Evolutionary conservation across 768 basidiomycete genomes (phyloP), one percentile per base, ranked within the genome.

Genomic region (Termitomyces sp.): DNA sequence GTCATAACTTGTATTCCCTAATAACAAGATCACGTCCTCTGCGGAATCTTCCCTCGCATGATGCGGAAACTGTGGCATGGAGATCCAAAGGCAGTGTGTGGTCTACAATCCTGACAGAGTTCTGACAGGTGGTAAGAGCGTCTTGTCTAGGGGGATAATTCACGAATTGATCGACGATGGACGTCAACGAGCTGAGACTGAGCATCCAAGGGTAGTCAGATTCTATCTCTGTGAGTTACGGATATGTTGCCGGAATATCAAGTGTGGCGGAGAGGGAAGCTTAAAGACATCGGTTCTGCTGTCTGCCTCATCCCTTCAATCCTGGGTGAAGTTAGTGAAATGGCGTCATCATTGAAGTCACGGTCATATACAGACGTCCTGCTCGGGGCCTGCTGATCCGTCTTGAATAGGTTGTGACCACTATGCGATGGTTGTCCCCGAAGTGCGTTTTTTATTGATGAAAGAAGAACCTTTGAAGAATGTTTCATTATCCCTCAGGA

Each of bases 231-330:
- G 72, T 67, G 8, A 20, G 61, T 65, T 65, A 41, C 69, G 67
- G 16, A 66, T 58, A 55, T 71, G 71, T n/a, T 67, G 61, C 30
- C 67, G 65, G n/a, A 60, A 59, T 7, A 32, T 35, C 33, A 60
- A 46, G 8, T 32, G 35, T 23, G 61, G 40, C 18, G 40, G 49
- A 18, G 65, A 57, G 23, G 67, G 30, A 47, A 49, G 58, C 55
- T 56, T 50, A 66, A 58, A 35, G 69, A 55, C 35, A 60, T 62
- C 41, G 63, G 62, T 26, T 66, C 68, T 0, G 65, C 63, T 20
- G 62, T 70, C 49, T 71, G 68, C 55, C 66, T 66, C 84, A n/a
- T 82, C 28, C 78, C 74, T 66, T 82, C 80, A 54, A 84, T 79
- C 61, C 84, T 81, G 14, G 78, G 60, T 0, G 77, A 77, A 46